A percentile compares a stretch with the other conserved stretches of the same genome.
phyloP scores from a whole-genome alignment of 148 eudicot species.

The Spergularia bocconei region DNA sequence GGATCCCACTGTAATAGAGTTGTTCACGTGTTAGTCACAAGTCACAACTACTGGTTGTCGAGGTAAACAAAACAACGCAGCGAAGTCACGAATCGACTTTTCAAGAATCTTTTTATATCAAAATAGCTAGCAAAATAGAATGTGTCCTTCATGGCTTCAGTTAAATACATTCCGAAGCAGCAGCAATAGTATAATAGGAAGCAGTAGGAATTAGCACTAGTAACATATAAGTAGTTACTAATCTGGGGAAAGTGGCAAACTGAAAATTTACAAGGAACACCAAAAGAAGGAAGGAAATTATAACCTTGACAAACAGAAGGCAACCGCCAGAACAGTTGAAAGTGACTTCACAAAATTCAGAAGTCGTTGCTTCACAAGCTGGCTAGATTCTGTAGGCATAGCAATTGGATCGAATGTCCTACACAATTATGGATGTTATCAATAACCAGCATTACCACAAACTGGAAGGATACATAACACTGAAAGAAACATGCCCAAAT shows the following conservation, averaged over 20 bases:
- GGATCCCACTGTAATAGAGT: constrained; percentile 59
- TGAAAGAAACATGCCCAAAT: not conserved
- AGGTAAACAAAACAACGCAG: not conserved
- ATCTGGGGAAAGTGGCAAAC: not conserved
- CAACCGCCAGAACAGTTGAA: constrained; percentile 82
- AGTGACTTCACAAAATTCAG: constrained; percentile 76
- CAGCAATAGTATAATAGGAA: not conserved
- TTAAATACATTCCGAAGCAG: not conserved
- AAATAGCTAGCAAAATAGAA: not conserved
- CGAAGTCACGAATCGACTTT: not conserved
- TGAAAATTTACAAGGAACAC: not conserved
- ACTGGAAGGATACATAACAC: not conserved
- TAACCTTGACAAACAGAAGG: constrained; percentile 81
- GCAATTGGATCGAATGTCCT: constrained; percentile 76
- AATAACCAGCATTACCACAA: constrained; percentile 2
- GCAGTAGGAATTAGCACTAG: not conserved
- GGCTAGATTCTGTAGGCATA: constrained; percentile 75
- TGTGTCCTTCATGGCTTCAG: not conserved
- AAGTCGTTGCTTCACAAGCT: constrained; percentile 74
- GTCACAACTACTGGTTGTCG: too few relatives aligned
- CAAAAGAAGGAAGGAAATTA: constrained; percentile 1
- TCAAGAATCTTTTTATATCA: not conserved
- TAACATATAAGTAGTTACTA: not conserved
- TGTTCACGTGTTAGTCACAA: not conserved
- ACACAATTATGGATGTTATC: constrained; percentile 25